These are phyloP conservation scores for Alnus rubra DNA, from an alignment of 306 rosid species.

Conservation along the genomic window DNA sequence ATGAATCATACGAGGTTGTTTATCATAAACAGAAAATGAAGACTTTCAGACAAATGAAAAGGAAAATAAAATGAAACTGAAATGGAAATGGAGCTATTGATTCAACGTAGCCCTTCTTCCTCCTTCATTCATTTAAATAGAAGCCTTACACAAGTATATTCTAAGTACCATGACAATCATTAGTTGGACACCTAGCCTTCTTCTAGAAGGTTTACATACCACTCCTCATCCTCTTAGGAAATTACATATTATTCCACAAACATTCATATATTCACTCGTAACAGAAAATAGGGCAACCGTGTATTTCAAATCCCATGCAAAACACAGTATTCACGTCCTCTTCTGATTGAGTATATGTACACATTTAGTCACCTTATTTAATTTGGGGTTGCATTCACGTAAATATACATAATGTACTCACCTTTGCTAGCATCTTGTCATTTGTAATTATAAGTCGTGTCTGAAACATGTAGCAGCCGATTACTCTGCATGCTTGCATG, in stretches of 20 bases:
- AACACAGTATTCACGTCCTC: not conserved
- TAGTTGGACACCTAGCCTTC: no score
- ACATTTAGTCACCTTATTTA: not conserved
- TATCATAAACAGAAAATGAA: not conserved
- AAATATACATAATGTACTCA: not conserved
- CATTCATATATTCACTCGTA: no score
- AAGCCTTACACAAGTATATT: no score
- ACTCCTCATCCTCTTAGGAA: no score
- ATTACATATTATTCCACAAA: no score
- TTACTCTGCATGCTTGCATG: conserved; percentile 4
- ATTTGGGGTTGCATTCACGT: not conserved
- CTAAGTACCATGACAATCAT: no score
- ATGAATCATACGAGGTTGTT: not conserved
- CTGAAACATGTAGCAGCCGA: not conserved
- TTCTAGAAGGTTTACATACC: no score
- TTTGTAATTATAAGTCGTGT: not conserved
- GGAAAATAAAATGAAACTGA: not conserved
- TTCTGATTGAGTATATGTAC: not conserved
- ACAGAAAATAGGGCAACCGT: not conserved
- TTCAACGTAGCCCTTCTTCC: no score
- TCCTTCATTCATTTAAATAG: no score
- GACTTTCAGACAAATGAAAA: not conserved
- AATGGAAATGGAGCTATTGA: no score
- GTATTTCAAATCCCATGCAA: not conserved
- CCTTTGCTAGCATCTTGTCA: not conserved